Evolutionary conservation across 2,329 filamentous ascomycete genomes (phyloP).

Genomic region (Blastomyces silverae): DNA sequence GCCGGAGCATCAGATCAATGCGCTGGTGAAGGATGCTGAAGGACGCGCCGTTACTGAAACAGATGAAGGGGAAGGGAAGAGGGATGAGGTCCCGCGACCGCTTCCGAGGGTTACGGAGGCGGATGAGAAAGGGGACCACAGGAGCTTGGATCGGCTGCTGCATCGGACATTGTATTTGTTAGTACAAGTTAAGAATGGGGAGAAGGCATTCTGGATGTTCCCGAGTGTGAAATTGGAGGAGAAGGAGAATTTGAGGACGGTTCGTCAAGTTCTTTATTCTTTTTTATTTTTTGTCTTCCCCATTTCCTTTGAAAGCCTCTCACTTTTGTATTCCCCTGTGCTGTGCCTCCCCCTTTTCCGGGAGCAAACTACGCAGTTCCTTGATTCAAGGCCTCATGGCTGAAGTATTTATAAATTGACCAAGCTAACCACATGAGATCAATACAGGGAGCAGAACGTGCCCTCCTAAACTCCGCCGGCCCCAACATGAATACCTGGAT

Average conservation of each 20-base stretch:
- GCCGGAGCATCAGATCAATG: constrained; percentile 59
- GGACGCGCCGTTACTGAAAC: constrained; percentile 32
- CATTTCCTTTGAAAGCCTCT: background rate
- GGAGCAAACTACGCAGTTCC: background rate
- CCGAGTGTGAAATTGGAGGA: constrained; percentile 63
- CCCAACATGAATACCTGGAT: constrained; percentile 99
- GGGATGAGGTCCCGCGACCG: constrained; percentile 63
- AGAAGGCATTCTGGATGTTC: constrained; percentile 71
- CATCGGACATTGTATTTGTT: constrained; percentile 81
- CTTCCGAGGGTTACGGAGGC: constrained; percentile 67
- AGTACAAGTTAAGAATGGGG: constrained; percentile 51
- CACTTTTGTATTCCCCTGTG: background rate
- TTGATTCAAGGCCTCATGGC: background rate
- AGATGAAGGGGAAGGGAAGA: constrained; percentile 35
- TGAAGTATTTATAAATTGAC: too few relatives aligned
- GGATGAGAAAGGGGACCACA: constrained; percentile 65
- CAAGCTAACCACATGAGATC: constrained; percentile 7
- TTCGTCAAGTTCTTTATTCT: constrained; percentile 44
- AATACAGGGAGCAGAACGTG: constrained; percentile 68
- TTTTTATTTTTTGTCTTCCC: background rate
- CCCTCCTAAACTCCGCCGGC: constrained; percentile 69
- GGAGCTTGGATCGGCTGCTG: constrained; percentile 70
- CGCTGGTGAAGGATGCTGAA: constrained; percentile 69
- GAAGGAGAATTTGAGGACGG: constrained; percentile 74
- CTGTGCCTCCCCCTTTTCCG: background rate